Evolutionary conservation across 306 rosid genomes (phyloP), one percentile per base, ranked within the genome.

Genomic region (Lablab purpureus): DNA sequence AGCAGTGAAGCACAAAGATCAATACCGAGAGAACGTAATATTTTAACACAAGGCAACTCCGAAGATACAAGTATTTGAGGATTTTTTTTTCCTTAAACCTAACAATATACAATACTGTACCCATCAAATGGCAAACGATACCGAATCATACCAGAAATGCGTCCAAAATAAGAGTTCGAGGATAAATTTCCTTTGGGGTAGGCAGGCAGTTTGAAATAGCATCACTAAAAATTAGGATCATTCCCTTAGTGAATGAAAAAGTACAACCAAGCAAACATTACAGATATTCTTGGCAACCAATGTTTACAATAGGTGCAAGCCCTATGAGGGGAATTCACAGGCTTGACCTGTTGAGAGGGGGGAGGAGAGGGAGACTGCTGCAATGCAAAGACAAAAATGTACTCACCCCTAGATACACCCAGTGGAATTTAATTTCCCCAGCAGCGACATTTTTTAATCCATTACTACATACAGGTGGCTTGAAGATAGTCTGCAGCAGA

Each of bases 401-500:
- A 71, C 84, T 82, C 81, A 75, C 79, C 81, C 68, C 60, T 17
- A 15, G 74, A 54, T 15, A 66, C 69, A 55, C n/a, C 71, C 55
- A 70, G 13, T 19, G 58, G 74, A 63, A 63, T 56, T 27, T 55
- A 46, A 47, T 65, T 76, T 71, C 76, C 84, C 45, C 10, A 55
- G 78, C 69, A 11, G 82, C 65, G 4, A 50, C 50, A 55, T 15
- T 69, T 70, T 74, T 36, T 19, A 71, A 76, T 73, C 80, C 87
- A 66, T 49, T 23, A 58, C 49, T 45, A 72, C 74, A 36, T 50
- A 70, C 6, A 45, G 82, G 72, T 69, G 54, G 27, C 64, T 51
- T 21, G 75, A 67, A 54, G 79, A 37, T 19, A 11, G 54, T 80
- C 86, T 78, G 84, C 86, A 82, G 62, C 62, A 82, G 80, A 85